These are phyloP conservation scores for Musa schizocarpa DNA, from an alignment of 176 grass and related monocot species.

Conservation along the genomic window DNA sequence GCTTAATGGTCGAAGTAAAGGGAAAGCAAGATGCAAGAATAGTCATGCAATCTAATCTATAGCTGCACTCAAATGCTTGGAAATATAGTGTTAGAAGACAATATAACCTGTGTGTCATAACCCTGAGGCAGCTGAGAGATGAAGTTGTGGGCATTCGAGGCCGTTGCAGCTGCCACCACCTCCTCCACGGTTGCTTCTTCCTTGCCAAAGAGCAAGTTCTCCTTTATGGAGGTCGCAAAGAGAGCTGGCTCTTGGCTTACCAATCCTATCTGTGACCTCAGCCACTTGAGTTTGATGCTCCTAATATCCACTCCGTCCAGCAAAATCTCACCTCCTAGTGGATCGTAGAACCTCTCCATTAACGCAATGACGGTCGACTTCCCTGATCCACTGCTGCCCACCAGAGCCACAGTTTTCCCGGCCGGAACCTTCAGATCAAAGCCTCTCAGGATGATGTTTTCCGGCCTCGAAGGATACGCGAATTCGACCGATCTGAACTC, in stretches of 20 bases:
- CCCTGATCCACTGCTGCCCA: slow-evolving; percentile 4
- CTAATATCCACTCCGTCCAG: slow-evolving; percentile 34
- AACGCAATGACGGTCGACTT: slow-evolving; percentile 6
- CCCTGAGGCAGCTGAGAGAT: slow-evolving; percentile 46
- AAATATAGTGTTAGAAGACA: too few species aligned
- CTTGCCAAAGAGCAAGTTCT: slow-evolving; percentile 44
- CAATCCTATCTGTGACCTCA: slow-evolving; percentile 42
- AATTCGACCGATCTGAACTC: neutral
- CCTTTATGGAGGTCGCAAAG: slow-evolving; percentile 40
- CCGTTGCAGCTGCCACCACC: slow-evolving; percentile 34
- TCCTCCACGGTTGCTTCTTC: slow-evolving; percentile 41
- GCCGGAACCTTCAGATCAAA: slow-evolving; percentile 1
- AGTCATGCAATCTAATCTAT: too few species aligned
- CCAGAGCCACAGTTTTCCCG: neutral
- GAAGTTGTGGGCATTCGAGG: slow-evolving; percentile 38
- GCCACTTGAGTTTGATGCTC: slow-evolving; percentile 22
- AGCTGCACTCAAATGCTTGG: too few species aligned
- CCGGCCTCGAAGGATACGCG: slow-evolving; percentile 6
- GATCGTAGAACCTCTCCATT: slow-evolving; percentile 5
- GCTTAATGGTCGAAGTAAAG: too few species aligned
- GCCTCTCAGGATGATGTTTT: neutral
- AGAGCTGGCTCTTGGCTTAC: slow-evolving; percentile 52
- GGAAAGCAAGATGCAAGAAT: too few species aligned
- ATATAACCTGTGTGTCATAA: slow-evolving; percentile 15
- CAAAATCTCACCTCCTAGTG: slow-evolving; percentile 23